Conservation (phyloP, 768 basidiomycete species). For the Podaxis sp. region DNA sequence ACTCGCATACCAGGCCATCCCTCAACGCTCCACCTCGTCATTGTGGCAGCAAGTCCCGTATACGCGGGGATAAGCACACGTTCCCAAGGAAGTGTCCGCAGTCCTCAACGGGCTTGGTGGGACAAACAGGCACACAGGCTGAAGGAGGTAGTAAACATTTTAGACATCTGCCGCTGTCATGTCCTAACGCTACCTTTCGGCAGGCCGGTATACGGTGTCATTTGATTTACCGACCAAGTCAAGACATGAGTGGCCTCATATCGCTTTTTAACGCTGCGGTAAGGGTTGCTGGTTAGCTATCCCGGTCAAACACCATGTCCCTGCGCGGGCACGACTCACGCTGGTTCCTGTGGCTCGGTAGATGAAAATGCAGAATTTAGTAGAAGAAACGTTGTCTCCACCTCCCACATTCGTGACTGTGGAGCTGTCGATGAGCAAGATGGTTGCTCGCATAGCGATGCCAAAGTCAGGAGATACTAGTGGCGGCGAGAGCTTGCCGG, state of each 20-base stretch:
- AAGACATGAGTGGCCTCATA: conserved; percentile 45
- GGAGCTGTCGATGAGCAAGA: neutral
- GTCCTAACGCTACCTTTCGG: conserved; percentile 10
- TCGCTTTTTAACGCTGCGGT: conserved; percentile 50
- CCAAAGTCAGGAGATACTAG: neutral
- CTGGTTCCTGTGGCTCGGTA: conserved; percentile 24
- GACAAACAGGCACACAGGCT: conserved; percentile 9
- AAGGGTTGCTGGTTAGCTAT: conserved; percentile 20
- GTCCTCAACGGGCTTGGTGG: conserved; percentile 10
- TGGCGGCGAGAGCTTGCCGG: neutral
- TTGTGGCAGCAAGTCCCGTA: conserved; percentile 15
- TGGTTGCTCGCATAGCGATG: conserved; percentile 4
- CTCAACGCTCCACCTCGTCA: conserved; percentile 13
- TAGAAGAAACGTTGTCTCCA: conserved; percentile 29
- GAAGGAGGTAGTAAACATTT: conserved; percentile 15
- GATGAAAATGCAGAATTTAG: conserved; percentile 39
- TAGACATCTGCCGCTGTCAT: conserved; percentile 12
- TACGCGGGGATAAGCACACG: neutral
- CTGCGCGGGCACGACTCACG: conserved; percentile 11
- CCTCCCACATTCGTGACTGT: neutral
- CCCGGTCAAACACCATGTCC: conserved; percentile 12
- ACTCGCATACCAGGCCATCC: conserved; percentile 5
- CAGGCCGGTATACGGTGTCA: conserved; percentile 60
- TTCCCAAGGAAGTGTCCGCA: conserved; percentile 2
- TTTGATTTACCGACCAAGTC: conserved; percentile 48